These are phyloP conservation scores for Pyricularia grisea DNA, from an alignment of 2,329 filamentous ascomycete species.

Conservation along the genomic window DNA sequence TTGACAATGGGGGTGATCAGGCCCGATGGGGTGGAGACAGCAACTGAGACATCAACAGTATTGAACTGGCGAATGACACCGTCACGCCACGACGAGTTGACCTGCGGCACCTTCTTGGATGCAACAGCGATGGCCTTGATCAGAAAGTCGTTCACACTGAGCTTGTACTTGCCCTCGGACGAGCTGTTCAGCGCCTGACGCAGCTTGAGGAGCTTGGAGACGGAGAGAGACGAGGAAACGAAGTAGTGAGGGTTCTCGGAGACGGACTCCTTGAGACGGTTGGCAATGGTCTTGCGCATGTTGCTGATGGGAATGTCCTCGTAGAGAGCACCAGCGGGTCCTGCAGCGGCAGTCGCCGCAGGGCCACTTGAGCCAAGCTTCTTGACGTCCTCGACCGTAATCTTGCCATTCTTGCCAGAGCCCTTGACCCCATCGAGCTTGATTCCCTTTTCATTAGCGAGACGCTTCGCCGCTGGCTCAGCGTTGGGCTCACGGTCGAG, in stretches of 20 bases:
- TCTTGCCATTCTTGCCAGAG: slow-evolving; percentile 72
- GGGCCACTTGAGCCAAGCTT: slow-evolving; percentile 60
- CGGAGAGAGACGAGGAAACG: slow-evolving; percentile 82
- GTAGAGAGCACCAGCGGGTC: slow-evolving; percentile 56
- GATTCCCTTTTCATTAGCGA: slow-evolving; percentile 79
- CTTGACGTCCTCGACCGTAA: slow-evolving; percentile 89
- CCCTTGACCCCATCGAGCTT: slow-evolving; percentile 74
- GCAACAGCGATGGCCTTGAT: slow-evolving; percentile 91
- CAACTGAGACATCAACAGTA: slow-evolving; percentile 89
- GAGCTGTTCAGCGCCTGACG: slow-evolving; percentile 86
- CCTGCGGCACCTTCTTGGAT: slow-evolving; percentile 85
- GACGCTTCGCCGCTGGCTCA: slow-evolving; percentile 63
- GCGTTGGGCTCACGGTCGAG: slow-evolving; percentile 75
- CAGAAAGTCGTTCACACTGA: slow-evolving; percentile 99
- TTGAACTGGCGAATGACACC: slow-evolving; percentile 89
- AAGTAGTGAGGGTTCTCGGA: slow-evolving; percentile 98
- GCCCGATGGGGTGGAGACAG: slow-evolving; percentile 83
- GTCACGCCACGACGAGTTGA: slow-evolving; percentile 92
- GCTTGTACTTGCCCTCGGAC: slow-evolving; percentile 90
- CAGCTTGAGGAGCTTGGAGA: slow-evolving; percentile 92
- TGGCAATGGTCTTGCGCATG: slow-evolving; percentile 98
- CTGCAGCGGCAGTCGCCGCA: slow-evolving; percentile 36
- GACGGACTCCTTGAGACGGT: slow-evolving; percentile 78
- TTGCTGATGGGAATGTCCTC: slow-evolving; percentile 76
- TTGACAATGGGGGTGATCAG: slow-evolving; percentile 97